phyloP scores from a whole-genome alignment of 371 early-diverging fungal species.

The Mortierella sp. region DNA sequence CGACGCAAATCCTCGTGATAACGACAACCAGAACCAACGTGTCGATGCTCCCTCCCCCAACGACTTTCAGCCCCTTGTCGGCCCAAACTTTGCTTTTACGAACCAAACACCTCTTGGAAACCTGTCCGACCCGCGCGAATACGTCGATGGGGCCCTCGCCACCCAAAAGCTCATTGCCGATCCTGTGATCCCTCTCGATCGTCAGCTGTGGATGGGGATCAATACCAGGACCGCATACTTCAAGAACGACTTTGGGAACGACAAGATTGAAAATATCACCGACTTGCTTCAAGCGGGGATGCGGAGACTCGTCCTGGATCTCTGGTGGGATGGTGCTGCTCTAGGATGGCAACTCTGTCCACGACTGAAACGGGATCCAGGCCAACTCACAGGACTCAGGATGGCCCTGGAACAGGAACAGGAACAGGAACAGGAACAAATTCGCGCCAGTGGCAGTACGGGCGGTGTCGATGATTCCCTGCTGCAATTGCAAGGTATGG shows the following conservation, averaged over 20 bases:
- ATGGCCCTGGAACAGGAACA: constrained; percentile 29
- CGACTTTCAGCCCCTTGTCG: constrained; percentile 28
- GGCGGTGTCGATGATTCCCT: background rate
- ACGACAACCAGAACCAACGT: constrained; percentile 32
- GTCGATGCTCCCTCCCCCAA: constrained; percentile 50
- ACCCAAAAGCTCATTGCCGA: constrained; percentile 50
- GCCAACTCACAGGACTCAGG: constrained; percentile 8
- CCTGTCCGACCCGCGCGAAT: constrained; percentile 25
- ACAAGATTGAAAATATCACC: constrained; percentile 28
- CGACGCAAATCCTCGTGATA: constrained; percentile 16
- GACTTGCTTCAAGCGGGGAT: constrained; percentile 49
- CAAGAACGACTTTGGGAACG: constrained; percentile 32
- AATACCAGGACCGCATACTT: constrained; percentile 47
- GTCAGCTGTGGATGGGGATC: constrained; percentile 45
- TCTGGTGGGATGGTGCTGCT: constrained; percentile 48
- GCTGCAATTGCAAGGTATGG: constrained; percentile 19
- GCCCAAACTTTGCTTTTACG: constrained; percentile 37
- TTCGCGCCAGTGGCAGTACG: background rate
- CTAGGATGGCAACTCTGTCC: constrained; percentile 55
- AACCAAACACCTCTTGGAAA: constrained; percentile 33
- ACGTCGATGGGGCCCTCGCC: constrained; percentile 39
- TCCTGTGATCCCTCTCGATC: constrained; percentile 39
- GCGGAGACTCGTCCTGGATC: constrained; percentile 44
- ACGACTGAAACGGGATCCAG: constrained; percentile 23
- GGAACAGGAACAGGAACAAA: background rate